Conservation (phyloP, 2,329 filamentous ascomycete genomes). For the Decorospora gaudefroyi region DNA sequence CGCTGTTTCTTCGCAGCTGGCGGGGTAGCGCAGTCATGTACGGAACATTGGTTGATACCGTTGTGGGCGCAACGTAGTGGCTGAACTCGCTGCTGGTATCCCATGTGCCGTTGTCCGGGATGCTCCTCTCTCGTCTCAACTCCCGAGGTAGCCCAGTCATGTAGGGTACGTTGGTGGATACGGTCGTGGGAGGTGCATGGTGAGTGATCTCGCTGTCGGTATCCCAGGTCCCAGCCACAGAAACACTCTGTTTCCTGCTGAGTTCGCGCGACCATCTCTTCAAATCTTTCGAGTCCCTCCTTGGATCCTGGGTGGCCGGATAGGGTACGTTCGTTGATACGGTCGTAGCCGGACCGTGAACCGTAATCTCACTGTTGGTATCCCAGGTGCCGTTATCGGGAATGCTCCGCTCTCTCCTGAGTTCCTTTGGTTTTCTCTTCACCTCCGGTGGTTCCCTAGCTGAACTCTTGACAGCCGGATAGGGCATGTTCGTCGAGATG, state of each 20-base stretch:
- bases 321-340: conserved; percentile 19
- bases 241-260: conserved; percentile 10
- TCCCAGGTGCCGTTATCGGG: conserved; percentile 36
- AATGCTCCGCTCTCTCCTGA: conserved; percentile 19
- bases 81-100: conserved; percentile 15
- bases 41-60: conserved; percentile 6
- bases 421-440: conserved; percentile 13
- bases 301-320: conserved; percentile 5
- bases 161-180: conserved; percentile 14
- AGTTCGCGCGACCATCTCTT: conserved; percentile 14
- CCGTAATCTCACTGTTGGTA: conserved; percentile 30
- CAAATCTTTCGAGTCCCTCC: conserved; percentile 15
- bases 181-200: conserved; percentile 10
- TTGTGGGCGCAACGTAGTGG: conserved; percentile 4
- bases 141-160: conserved; percentile 5
- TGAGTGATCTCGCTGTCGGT: conserved; percentile 10
- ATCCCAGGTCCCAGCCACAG: conserved; percentile 15
- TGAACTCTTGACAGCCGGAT: conserved; percentile 5
- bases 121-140: conserved; percentile 8
- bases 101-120: conserved; percentile 12
- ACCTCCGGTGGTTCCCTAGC: conserved; percentile 14
- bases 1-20: conserved; percentile 5
- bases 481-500: conserved; percentile 18
- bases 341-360: conserved; percentile 19
- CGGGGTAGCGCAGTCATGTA: not conserved